Evolutionary conservation across 169 alveolate species (phyloP).

Genomic region (Pseudocohnilembus persalinus): DNA sequence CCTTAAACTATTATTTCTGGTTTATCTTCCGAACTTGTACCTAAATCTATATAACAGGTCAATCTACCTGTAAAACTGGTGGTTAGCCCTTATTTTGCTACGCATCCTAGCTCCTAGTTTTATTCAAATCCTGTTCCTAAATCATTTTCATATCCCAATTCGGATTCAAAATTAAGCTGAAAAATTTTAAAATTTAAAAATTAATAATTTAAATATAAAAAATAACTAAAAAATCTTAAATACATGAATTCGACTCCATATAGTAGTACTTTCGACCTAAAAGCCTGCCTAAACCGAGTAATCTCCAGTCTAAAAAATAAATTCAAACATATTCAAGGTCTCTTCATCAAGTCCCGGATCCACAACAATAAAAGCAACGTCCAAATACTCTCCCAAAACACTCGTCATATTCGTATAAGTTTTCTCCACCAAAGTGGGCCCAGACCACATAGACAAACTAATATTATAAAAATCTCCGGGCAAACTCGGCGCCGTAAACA

Average conservation of each 20-base stretch:
- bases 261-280: not conserved
- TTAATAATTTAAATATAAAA: no score
- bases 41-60: not conserved
- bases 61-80: not conserved
- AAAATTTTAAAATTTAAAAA: not conserved
- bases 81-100: not conserved
- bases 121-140: slow-evolving; percentile 17
- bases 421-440: not conserved
- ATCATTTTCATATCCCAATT: slow-evolving; percentile 1
- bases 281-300: slow-evolving; percentile 8
- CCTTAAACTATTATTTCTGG: slow-evolving; percentile 16
- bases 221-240: no score
- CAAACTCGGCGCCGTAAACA: not conserved
- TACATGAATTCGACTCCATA: not conserved
- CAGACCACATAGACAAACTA: not conserved
- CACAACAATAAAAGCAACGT: not conserved
- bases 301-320: not conserved
- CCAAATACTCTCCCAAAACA: not conserved
- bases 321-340: not conserved
- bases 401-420: slow-evolving; percentile 3
- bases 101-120: slow-evolving; percentile 12
- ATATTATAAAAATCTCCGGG: slow-evolving; percentile 21
- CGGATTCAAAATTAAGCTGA: not conserved
- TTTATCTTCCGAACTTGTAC: slow-evolving; percentile 18
- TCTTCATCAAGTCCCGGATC: not conserved